phyloP scores from a whole-genome alignment of 768 basidiomycete genomes.

The Neoboletus subvelutipes region DNA sequence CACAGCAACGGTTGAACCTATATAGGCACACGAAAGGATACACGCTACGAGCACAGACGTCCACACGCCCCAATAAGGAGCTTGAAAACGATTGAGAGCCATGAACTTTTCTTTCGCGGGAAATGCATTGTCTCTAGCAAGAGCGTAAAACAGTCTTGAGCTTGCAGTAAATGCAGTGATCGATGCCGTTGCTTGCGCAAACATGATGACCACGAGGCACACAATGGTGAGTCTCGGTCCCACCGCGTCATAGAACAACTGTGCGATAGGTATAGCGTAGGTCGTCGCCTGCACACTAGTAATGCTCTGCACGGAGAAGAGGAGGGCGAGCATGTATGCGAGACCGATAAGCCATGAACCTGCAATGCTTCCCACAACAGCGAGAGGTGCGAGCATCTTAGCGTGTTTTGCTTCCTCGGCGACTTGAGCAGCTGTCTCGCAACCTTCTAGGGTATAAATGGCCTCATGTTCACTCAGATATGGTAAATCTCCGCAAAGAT shows the following conservation, averaged over 20 bases:
- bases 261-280: constrained; percentile 59
- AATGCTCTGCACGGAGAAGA: constrained; percentile 57
- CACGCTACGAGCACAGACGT: constrained; percentile 52
- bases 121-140: constrained; percentile 54
- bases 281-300: constrained; percentile 46
- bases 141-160: constrained; percentile 55
- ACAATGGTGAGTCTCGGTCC: constrained; percentile 46
- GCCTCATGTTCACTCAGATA: constrained; percentile 32
- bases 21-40: constrained; percentile 56
- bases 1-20: constrained; percentile 55
- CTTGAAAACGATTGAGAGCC: constrained; percentile 51
- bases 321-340: constrained; percentile 56
- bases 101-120: constrained; percentile 48
- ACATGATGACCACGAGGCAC: constrained; percentile 48
- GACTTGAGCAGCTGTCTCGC: constrained; percentile 63
- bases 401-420: constrained; percentile 59
- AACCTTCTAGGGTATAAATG: constrained; percentile 61
- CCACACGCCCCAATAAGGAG: constrained; percentile 57
- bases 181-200: constrained; percentile 55
- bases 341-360: constrained; percentile 59
- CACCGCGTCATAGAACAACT: constrained; percentile 55
- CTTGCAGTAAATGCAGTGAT: constrained; percentile 60
- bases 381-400: constrained; percentile 55
- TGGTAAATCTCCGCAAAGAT: background rate
- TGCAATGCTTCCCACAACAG: constrained; percentile 53